Evolutionary conservation across 257 asterid species (phyloP).

Genomic region (Gardenia jasminoides): DNA sequence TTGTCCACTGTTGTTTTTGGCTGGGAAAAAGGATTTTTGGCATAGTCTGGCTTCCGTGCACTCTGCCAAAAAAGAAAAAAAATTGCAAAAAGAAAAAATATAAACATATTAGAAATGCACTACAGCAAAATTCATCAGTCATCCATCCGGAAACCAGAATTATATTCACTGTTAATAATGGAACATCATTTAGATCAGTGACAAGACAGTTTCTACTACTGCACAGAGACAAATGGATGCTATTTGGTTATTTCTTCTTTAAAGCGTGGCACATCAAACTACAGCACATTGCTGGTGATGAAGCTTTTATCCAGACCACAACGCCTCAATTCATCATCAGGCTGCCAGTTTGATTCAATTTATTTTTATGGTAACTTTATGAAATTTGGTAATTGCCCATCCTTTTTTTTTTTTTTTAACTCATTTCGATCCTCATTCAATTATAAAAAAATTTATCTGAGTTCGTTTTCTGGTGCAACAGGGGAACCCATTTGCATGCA

Average conservation of each 20-base stretch:
- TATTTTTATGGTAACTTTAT: neutral
- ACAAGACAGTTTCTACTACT: neutral
- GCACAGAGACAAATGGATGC: neutral
- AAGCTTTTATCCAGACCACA: neutral
- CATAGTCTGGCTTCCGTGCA: conserved; percentile 56
- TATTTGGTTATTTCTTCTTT: neutral
- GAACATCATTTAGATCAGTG: neutral
- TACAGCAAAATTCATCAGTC: neutral
- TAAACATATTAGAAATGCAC: neutral
- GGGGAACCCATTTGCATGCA: neutral
- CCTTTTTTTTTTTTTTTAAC: neutral
- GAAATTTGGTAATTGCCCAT: neutral
- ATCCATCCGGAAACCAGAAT: neutral
- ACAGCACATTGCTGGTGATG: neutral
- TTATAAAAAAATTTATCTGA: neutral
- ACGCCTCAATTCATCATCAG: neutral
- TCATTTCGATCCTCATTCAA: neutral
- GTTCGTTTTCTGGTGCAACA: conserved; percentile 3
- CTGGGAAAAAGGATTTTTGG: conserved; percentile 80
- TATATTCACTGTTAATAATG: neutral
- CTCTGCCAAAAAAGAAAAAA: conserved; percentile 57
- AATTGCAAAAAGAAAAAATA: neutral
- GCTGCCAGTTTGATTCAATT: neutral
- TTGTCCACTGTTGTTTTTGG: conserved; percentile 37
- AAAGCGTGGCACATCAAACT: neutral